Evolutionary conservation across 805 yeast genomes (phyloP), one percentile per base, ranked within the genome.

Genomic region (Yamadazyma sp.): DNA sequence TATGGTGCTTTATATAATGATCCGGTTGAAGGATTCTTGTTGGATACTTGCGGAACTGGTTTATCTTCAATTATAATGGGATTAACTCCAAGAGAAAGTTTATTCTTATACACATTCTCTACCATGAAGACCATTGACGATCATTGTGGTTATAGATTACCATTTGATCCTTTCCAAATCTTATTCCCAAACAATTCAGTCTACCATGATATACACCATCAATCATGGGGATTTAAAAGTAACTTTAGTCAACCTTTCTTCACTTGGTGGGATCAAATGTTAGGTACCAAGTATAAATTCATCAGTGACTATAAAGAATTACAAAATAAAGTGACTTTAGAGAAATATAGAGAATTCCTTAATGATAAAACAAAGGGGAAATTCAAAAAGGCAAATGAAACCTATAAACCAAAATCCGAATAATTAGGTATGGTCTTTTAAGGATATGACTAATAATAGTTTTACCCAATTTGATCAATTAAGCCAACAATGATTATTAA

Each of bases 181-280:
- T 38, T 91, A 15, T 93, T 93, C 75, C 98, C 97, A 44, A 93
- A 93, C 65, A 88, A 93, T 56, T 84, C 98, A 10, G 83, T 88
- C 21, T 93, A 88, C 60, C 98, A 93, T 55, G 98, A 93, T 62
- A 89, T 93, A 49, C 98, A 93, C 58, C 98, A 93, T 62, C 98
- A 93, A 70, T 79, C 78, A 50, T 93, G 91, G 71, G 98, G 98
- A 24, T 80, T 93, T 63, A 87, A 87, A 68, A 79, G 82, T 38
- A 93, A 93, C 65, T 93, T 81, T 54, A 82, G 94, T 10, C 98
- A 93, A 69, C 98, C 98, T 4, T 93, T 91, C 66, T 93, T 93
- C 64, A 82, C 87, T 1, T 79, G 87, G 54, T 93, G 98, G 98
- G 98, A 93, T 60, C 63, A 64, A 33, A 44, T 80, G 31, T 72